Conservation (phyloP, 805 yeast genomes). For the Candida insectorum region DNA sequence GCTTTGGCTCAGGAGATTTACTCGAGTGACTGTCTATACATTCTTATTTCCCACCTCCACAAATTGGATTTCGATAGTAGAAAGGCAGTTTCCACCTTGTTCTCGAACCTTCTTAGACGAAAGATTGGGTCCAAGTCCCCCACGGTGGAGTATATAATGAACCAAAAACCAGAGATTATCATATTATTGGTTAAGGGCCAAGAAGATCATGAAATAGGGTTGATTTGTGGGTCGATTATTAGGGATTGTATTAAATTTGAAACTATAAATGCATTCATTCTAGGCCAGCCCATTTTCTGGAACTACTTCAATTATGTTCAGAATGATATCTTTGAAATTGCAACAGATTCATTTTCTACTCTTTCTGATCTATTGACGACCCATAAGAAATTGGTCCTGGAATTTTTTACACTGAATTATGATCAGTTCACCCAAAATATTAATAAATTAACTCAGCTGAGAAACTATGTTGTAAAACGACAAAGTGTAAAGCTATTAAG, state of each 20-base stretch:
- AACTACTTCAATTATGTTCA: slow-evolving; percentile 75
- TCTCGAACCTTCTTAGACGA: slow-evolving; percentile 73
- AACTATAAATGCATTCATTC: slow-evolving; percentile 54
- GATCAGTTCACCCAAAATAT: slow-evolving; percentile 57
- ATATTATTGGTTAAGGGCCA: slow-evolving; percentile 65
- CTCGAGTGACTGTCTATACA: slow-evolving; percentile 62
- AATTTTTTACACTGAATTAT: slow-evolving; percentile 60
- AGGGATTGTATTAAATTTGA: slow-evolving; percentile 85
- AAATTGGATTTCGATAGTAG: slow-evolving; percentile 85
- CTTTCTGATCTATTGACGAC: slow-evolving; percentile 63
- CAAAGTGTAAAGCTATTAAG: slow-evolving; percentile 79
- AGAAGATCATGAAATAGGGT: slow-evolving; percentile 67
- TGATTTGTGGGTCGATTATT: slow-evolving; percentile 72
- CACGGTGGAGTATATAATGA: slow-evolving; percentile 76
- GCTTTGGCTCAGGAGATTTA: slow-evolving; percentile 78
- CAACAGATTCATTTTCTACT: slow-evolving; percentile 86
- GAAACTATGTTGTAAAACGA: slow-evolving; percentile 88
- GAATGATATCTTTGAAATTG: slow-evolving; percentile 77
- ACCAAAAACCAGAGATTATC: slow-evolving; percentile 61
- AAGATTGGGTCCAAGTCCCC: slow-evolving; percentile 76
- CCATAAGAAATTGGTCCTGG: slow-evolving; percentile 68
- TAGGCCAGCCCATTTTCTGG: slow-evolving; percentile 71
- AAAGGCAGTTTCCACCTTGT: slow-evolving; percentile 73
- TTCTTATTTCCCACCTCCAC: slow-evolving; percentile 56
- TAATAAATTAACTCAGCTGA: slow-evolving; percentile 68